These are phyloP conservation scores for Penicillium odoratum DNA, from an alignment of 495 filamentous ascomycete genomes.

Conservation along the genomic window DNA sequence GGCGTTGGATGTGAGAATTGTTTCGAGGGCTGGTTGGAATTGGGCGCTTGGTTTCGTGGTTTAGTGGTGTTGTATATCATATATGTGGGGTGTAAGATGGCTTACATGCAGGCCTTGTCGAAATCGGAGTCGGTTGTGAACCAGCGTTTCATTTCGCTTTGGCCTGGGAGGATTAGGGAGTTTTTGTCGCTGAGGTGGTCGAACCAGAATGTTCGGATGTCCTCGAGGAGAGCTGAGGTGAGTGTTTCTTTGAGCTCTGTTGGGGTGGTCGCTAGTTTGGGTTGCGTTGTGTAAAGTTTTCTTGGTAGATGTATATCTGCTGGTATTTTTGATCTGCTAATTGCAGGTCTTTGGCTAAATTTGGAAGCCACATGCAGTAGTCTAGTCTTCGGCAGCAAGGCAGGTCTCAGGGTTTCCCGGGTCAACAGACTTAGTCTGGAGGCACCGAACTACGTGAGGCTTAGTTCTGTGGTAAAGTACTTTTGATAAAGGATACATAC, in stretches of 20 bases:
- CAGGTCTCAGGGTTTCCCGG: not conserved
- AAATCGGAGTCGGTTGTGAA: slow-evolving; percentile 28
- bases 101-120: slow-evolving; percentile 33
- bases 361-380: not conserved
- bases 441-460: not conserved
- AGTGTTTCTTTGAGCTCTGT: slow-evolving; percentile 20
- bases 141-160: slow-evolving; percentile 27
- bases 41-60: slow-evolving; percentile 10
- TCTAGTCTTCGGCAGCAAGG: slow-evolving; percentile 1
- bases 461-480: not conserved
- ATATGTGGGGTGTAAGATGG: not conserved
- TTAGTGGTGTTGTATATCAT: not conserved
- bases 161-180: slow-evolving; percentile 18
- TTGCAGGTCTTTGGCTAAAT: not conserved
- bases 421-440: not conserved
- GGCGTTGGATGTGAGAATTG: slow-evolving; percentile 21
- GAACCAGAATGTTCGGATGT: slow-evolving; percentile 29
- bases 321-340: not conserved
- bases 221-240: slow-evolving; percentile 22
- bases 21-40: slow-evolving; percentile 29
- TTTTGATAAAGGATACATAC: not conserved
- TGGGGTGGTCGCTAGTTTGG: slow-evolving; percentile 4
- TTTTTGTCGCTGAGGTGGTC: slow-evolving; percentile 18
- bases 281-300: slow-evolving; percentile 10
- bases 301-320: not conserved